phyloP scores from a whole-genome alignment of 495 filamentous ascomycete species.

The Hypoxylon subgilvum region DNA sequence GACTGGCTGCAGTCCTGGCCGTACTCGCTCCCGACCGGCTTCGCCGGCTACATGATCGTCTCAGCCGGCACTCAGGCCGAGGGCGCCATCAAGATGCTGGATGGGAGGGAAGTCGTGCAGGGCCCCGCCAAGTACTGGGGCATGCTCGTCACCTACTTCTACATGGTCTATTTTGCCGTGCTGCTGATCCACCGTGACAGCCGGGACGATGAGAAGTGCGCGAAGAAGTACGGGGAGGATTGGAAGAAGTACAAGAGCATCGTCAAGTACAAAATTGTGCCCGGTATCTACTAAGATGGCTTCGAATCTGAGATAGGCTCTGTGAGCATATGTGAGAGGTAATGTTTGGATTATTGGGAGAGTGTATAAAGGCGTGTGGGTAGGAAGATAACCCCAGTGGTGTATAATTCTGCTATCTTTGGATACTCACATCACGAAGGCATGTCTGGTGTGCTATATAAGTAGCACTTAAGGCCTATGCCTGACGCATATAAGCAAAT shows the following conservation, averaged over 20 bases:
- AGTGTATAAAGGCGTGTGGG: neutral
- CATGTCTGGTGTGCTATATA: too few relatives aligned
- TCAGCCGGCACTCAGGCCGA: constrained; percentile 54
- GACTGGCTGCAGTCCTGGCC: constrained; percentile 96
- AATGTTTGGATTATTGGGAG: neutral
- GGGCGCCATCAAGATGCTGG: constrained; percentile 61
- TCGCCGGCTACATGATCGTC: constrained; percentile 76
- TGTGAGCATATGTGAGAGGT: neutral
- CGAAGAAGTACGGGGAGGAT: constrained; percentile 88
- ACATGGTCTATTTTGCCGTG: constrained; percentile 89
- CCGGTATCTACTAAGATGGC: constrained; percentile 76
- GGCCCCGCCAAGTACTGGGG: constrained; percentile 79
- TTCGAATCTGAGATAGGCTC: neutral
- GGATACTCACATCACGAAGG: too few relatives aligned
- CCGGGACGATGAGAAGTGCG: constrained; percentile 92
- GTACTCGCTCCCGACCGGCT: constrained; percentile 86
- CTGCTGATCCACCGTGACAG: constrained; percentile 89
- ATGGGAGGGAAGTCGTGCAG: constrained; percentile 66
- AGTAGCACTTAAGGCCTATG: too few relatives aligned
- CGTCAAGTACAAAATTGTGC: constrained; percentile 85
- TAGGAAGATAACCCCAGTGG: neutral
- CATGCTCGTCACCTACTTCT: constrained; percentile 92
- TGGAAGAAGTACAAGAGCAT: constrained; percentile 88
- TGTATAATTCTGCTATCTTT: too few relatives aligned
- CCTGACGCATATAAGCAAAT: too few relatives aligned